A percentile compares a stretch with the other conserved stretches of the same genome.
Evolutionary conservation across 2,329 filamentous ascomycete species (phyloP).

Genomic region (Cladosporium oxysporum): DNA sequence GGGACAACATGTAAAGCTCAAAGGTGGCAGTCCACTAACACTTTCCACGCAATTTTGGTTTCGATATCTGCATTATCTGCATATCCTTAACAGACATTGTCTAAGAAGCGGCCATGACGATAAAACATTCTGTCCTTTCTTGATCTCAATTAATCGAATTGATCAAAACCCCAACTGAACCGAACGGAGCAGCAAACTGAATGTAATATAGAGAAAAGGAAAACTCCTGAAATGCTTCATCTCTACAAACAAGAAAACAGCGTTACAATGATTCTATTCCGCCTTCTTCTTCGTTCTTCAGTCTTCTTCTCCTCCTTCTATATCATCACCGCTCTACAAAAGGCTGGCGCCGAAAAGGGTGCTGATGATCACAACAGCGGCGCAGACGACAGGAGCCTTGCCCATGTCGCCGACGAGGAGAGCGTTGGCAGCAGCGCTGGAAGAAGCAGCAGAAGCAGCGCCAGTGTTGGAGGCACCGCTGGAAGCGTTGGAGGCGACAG

Average conservation of each 20-base stretch:
- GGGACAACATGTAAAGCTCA: too few species aligned
- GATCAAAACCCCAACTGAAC: background rate
- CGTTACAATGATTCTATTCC: background rate
- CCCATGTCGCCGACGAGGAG: constrained; percentile 49
- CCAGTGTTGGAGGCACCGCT: constrained; percentile 38
- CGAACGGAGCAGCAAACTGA: background rate
- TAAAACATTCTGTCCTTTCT: background rate
- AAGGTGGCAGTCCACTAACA: too few species aligned
- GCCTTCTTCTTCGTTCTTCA: background rate
- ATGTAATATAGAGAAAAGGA: background rate
- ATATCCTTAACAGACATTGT: too few species aligned
- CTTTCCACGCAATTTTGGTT: too few species aligned
- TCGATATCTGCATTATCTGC: too few species aligned
- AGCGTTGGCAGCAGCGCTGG: constrained; percentile 46
- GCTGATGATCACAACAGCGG: constrained; percentile 53
- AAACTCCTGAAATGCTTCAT: constrained; percentile 9
- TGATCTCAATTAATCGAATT: background rate
- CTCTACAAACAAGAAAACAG: background rate
- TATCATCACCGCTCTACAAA: constrained; percentile 24
- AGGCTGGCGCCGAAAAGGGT: constrained; percentile 56
- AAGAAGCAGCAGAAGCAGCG: constrained; percentile 29
- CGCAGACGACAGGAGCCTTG: constrained; percentile 54
- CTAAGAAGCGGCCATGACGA: too few species aligned
- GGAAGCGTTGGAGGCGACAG: constrained; percentile 34
- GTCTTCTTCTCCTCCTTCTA: background rate